These are phyloP conservation scores for Albugo candida DNA, from an alignment of 352 stramenopile species.

Conservation along the genomic window DNA sequence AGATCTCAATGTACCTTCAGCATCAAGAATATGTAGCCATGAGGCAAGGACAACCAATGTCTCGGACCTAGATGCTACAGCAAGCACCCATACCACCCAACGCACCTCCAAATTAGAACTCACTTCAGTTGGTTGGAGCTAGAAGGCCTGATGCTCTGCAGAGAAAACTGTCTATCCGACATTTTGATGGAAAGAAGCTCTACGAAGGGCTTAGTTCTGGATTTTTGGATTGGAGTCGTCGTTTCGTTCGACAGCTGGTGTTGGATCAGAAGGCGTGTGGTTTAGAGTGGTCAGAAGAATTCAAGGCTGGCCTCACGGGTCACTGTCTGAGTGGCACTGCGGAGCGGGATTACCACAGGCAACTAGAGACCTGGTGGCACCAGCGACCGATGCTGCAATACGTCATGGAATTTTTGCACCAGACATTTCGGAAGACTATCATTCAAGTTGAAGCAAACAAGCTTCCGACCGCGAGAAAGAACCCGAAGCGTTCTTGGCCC, in stretches of 20 bases:
- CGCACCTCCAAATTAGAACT: too few species aligned
- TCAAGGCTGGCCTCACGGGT: slow-evolving; percentile 3
- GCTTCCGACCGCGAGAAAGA: slow-evolving; percentile 7
- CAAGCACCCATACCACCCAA: too few species aligned
- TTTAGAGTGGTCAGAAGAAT: neutral
- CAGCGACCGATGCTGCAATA: slow-evolving; percentile 3
- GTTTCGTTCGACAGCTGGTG: neutral
- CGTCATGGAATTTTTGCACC: slow-evolving; percentile 3
- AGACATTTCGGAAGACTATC: slow-evolving; percentile 9
- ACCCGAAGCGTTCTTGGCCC: slow-evolving; percentile 3
- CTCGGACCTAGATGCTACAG: too few species aligned
- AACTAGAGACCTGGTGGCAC: slow-evolving; percentile 5
- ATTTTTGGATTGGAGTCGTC: neutral
- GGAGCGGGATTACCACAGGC: slow-evolving; percentile 7
- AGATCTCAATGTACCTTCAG: too few species aligned
- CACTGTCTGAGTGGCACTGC: slow-evolving; percentile 3
- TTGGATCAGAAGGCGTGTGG: neutral
- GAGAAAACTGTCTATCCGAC: neutral
- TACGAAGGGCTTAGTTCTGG: neutral
- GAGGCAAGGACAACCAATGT: too few species aligned
- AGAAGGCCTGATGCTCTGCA: too few species aligned
- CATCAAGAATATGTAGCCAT: too few species aligned
- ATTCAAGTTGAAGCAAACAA: slow-evolving; percentile 7
- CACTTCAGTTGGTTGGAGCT: too few species aligned
- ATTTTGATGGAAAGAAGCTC: slow-evolving; percentile 1